Conservation (phyloP, 2,329 filamentous ascomycete genomes). For the Diplodia scrobiculata region DNA sequence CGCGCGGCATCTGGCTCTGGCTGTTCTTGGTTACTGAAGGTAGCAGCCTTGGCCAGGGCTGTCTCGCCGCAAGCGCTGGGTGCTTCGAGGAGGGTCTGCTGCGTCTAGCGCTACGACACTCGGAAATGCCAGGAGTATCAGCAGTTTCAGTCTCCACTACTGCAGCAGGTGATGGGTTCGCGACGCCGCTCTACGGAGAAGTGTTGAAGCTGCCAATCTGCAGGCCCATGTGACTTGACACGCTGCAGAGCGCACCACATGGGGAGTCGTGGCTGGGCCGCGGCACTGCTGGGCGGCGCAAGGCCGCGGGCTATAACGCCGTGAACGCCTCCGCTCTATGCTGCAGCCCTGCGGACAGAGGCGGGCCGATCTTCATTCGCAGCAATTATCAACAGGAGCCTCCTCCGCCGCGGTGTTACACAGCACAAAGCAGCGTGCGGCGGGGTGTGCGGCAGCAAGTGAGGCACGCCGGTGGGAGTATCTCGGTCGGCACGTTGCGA, state of each 20-base stretch:
- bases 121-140: slow-evolving; percentile 22
- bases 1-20: slow-evolving; percentile 18
- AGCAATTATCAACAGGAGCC: slow-evolving; percentile 10
- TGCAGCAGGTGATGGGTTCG: slow-evolving; percentile 12
- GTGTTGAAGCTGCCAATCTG: neutral
- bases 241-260: neutral
- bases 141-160: slow-evolving; percentile 22
- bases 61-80: slow-evolving; percentile 18
- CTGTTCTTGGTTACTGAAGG: slow-evolving; percentile 13
- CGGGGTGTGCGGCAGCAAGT: slow-evolving; percentile 18
- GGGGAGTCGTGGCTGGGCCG: neutral
- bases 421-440: neutral
- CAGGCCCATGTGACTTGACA: slow-evolving; percentile 14
- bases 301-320: neutral
- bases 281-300: neutral
- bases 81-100: slow-evolving; percentile 6
- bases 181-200: slow-evolving; percentile 1
- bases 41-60: neutral
- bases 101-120: slow-evolving; percentile 21
- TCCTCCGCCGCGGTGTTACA: slow-evolving; percentile 14
- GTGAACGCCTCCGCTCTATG: neutral
- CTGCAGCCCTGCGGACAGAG: slow-evolving; percentile 3
- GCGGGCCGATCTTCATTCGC: slow-evolving; percentile 6
- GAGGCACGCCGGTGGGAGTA: slow-evolving; percentile 5
- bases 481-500: slow-evolving; percentile 13